These are phyloP conservation scores for Calophaca sinica DNA, from an alignment of 306 rosid species.

Conservation along the genomic window DNA sequence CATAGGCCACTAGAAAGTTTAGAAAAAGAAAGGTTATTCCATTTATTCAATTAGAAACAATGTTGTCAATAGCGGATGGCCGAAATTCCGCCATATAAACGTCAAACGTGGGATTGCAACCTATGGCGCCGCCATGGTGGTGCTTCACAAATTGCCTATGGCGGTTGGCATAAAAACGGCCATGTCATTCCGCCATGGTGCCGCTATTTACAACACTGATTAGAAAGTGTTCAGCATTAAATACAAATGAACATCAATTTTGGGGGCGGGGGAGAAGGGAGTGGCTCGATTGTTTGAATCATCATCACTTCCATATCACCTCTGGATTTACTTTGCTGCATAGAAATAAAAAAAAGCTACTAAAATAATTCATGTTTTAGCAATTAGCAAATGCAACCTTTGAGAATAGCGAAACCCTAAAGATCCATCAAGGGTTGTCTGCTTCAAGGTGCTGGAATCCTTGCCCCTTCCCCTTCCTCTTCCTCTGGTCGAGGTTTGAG, in stretches of 20 bases:
- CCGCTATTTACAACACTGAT: too few relatives aligned
- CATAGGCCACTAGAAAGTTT: constrained; percentile 26
- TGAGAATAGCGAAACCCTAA: constrained; percentile 80
- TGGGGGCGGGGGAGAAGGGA: not conserved
- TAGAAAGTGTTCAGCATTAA: too few relatives aligned
- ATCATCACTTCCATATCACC: constrained; percentile 28
- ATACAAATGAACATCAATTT: constrained; percentile 6
- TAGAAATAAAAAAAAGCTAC: constrained; percentile 9
- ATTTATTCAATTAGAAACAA: constrained; percentile 28
- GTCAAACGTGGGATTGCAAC: too few relatives aligned
- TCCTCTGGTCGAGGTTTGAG: constrained; percentile 76
- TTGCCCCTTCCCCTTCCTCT: constrained; percentile 77
- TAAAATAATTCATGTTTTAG: constrained; percentile 28
- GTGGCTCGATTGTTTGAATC: constrained; percentile 8
- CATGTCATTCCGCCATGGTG: too few relatives aligned
- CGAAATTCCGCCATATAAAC: too few relatives aligned
- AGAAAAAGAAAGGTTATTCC: not conserved
- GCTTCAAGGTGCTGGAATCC: constrained; percentile 69
- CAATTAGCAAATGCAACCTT: constrained; percentile 62
- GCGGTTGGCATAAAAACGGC: too few relatives aligned
- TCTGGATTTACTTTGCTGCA: constrained; percentile 28
- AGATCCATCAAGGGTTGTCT: constrained; percentile 89
- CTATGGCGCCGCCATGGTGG: too few relatives aligned
- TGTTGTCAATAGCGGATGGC: too few relatives aligned
- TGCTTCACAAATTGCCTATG: too few relatives aligned